Percentiles rank a stretch among this genome's conserved stretches.
phyloP scores from a whole-genome alignment of 2,329 filamentous ascomycete genomes.

The Epichloe amarillans region DNA sequence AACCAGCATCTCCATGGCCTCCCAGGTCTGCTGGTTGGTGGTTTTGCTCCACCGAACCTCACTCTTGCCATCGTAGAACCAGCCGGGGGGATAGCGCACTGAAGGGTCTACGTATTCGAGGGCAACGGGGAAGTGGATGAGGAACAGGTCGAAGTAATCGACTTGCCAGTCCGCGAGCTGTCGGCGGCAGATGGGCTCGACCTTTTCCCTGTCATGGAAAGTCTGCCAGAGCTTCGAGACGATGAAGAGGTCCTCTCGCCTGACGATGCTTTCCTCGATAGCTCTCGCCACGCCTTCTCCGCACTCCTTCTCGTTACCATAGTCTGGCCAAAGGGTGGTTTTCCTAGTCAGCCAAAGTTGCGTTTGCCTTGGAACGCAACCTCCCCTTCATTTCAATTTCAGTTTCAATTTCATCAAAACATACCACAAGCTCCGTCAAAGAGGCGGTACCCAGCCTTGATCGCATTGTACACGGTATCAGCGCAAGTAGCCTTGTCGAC shows the following conservation, averaged over 20 bases:
- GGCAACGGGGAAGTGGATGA: constrained; percentile 78
- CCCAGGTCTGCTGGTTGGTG: constrained; percentile 70
- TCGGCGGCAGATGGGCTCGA: constrained; percentile 61
- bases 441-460: constrained; percentile 48
- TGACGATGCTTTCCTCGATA: constrained; percentile 69
- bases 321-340: constrained; percentile 32
- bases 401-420: background rate
- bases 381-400: rapidly evolving
- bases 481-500: constrained; percentile 60
- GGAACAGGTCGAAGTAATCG: constrained; percentile 82
- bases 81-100: constrained; percentile 72
- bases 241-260: constrained; percentile 79
- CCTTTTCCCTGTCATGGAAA: constrained; percentile 70
- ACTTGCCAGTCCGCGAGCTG: constrained; percentile 73
- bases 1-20: constrained; percentile 64
- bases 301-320: constrained; percentile 69
- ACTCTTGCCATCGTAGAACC: constrained; percentile 51
- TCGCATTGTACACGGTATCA: constrained; percentile 65
- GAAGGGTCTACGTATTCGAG: constrained; percentile 74
- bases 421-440: constrained; percentile 40
- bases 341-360: background rate
- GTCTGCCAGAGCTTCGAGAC: constrained; percentile 90
- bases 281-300: constrained; percentile 66
- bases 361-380: background rate
- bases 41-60: constrained; percentile 53